A percentile compares a stretch with the other conserved stretches of the same genome.
Conservation (phyloP, 441 rosid species). For the Hura crepitans region DNA sequence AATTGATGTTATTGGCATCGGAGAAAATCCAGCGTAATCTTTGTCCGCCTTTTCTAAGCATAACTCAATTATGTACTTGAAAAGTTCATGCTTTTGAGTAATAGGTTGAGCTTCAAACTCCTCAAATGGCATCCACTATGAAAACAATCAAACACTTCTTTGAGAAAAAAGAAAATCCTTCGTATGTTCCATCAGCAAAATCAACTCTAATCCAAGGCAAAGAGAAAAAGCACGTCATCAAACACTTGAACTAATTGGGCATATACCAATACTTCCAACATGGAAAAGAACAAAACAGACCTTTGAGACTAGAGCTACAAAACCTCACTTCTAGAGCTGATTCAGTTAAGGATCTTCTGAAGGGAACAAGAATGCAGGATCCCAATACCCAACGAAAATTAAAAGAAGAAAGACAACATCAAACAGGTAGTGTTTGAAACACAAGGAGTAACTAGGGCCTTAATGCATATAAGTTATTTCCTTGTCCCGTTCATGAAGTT, state of each 20-base stretch:
- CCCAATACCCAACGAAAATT: neutral
- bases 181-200: neutral
- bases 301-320: neutral
- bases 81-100: constrained; percentile 46
- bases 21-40: constrained; percentile 51
- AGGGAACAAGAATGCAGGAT: neutral
- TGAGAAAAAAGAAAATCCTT: neutral
- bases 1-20: constrained; percentile 30
- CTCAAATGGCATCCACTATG: constrained; percentile 74
- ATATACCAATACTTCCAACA: neutral
- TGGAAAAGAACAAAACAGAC: neutral
- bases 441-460: neutral
- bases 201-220: neutral
- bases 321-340: neutral
- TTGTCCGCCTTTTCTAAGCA: constrained; percentile 54
- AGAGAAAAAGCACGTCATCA: neutral
- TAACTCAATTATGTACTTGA: constrained; percentile 37
- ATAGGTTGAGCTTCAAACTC: constrained; percentile 69
- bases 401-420: too few species aligned
- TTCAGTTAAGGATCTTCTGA: neutral
- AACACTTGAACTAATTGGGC: neutral
- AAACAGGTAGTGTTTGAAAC: neutral
- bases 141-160: constrained; percentile 8
- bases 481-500: neutral
- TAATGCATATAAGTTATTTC: neutral